Evolutionary conservation across 495 filamentous ascomycete species (phyloP), one percentile per base, ranked within the genome.

Genomic region (Penicillium arizonense): DNA sequence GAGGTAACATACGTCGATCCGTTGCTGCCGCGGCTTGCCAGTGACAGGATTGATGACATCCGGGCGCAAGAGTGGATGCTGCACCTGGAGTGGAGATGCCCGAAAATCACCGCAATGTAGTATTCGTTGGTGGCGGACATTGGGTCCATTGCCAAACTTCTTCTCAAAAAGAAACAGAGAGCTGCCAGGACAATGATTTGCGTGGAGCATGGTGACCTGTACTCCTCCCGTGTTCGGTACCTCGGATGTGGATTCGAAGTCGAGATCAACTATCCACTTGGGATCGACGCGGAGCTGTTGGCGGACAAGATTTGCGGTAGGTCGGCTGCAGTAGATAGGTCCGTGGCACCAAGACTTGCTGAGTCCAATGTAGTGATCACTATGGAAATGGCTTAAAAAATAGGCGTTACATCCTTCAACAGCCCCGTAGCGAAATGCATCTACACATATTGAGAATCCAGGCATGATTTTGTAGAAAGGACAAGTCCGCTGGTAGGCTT

Each of bases 391-490:
- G 57, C 90, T 96, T 23, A 99, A 80, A 62, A 99, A 99, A 66
- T 99, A 99, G 18, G 93, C 94, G 43, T 89, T 86, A 65, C 90
- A 95, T 0, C 89, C 91, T 65, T 95, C 82, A 0, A 99, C 88
- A 4, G 90, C 88, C 4, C 94, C 95, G 62, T 97, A 99, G 5
- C 91, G 84, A 68, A 99, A 97, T 0, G 95, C 94, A 67, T 99
- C 94, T 4, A 98, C 94, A 48, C 89, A 92, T 54, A 97, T 95
- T 46, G 80, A 88, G 53, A 97, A 87, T 1, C 89, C 89, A 3
- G 91, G 89, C 69, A 99, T 81, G 52, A 97, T 96, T 68, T 99
- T 99, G 74, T 97, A 99, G 64, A 98, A 99, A 0, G 94, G 94
- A 65, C 94, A 99, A 1, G 88, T 96, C 45, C 95, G 80, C 61